Evolutionary conservation across 2,329 filamentous ascomycete species (phyloP), one percentile per base, ranked within the genome.

Genomic region (Chrysosporium keratinophilum): DNA sequence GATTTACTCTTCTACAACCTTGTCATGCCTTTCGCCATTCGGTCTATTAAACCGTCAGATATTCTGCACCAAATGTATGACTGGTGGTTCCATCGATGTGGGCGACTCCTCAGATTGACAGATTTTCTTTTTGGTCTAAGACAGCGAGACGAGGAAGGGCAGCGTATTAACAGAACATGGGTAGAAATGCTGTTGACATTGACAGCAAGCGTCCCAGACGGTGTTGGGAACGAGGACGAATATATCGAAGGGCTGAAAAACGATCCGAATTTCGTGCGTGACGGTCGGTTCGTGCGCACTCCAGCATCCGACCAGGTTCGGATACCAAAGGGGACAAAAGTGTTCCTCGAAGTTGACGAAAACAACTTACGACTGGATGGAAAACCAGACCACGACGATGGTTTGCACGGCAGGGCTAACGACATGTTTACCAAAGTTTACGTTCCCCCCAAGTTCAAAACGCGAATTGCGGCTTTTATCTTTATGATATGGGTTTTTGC

Each of bases 1-100:
- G 91, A 98, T 64, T 76, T 98, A 1, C 75, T 98, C 14, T 93
- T 97, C 67, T 98, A 96, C 77, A 97, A 97, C 69, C 95, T 96
- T 67, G 74, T 96, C 45, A 93, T 96, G 76, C 93, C 93, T 0
- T 73, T 95, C 47, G 83, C 90, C 11, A 81, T 97, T 61, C 85
- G 81, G 61, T 83, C 88, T 61, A 84, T 95, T 69, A 87, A 86
- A 65, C 90, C 91, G 1, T 88, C 87, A 50, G 86, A 95, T 64
- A 85, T 82, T 0, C 74, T 98, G 2, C 86, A 95, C 61, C 75
- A 78, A 52, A 84, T 96, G 76, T 98, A 95, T 67, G 84, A 83
- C 6, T 97, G 91, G 91, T 98, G 93, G 88, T 95, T 98, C 72
- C 84, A 85, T 60, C 82, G 80, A 62, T 95, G 90, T 65, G 93